These are phyloP conservation scores for Cyamopsis tetragonoloba DNA, from an alignment of 306 rosid genomes.

Conservation along the genomic window DNA sequence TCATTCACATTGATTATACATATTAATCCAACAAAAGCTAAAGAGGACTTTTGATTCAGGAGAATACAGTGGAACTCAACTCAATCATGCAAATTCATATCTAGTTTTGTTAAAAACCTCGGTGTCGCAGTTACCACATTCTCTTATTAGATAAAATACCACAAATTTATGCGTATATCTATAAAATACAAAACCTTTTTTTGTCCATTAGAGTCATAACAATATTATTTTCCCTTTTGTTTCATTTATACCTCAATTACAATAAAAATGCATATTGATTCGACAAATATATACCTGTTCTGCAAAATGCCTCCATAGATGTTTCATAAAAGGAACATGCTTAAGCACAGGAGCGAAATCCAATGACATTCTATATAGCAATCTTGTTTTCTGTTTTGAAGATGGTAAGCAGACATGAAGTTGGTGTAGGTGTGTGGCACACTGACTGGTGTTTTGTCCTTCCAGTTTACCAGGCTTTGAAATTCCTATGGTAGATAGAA, in stretches of 20 bases:
- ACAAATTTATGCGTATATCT: not conserved
- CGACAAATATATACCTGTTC: constrained; percentile 54
- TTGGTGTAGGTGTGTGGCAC: constrained; percentile 85
- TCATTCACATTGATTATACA: not conserved
- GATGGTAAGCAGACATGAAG: constrained; percentile 94
- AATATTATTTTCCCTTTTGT: not conserved
- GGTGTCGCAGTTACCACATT: too few species aligned
- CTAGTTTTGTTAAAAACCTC: too few species aligned
- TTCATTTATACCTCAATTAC: not conserved
- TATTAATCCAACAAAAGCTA: not conserved
- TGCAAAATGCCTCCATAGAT: constrained; percentile 84
- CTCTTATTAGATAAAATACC: not conserved
- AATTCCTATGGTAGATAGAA: constrained; percentile 88
- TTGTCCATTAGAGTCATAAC: not conserved
- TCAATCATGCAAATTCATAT: not conserved
- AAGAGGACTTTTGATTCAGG: not conserved
- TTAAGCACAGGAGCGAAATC: constrained; percentile 86
- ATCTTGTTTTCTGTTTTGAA: constrained; percentile 71
- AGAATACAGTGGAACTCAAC: not conserved
- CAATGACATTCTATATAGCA: constrained; percentile 86
- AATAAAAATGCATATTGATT: not conserved
- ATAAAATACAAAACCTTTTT: not conserved
- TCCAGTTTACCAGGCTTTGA: constrained; percentile 90
- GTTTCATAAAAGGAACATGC: constrained; percentile 73
- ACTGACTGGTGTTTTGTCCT: constrained; percentile 70